A percentile compares a stretch with the other conserved stretches of the same genome.
phyloP scores from a whole-genome alignment of 176 grass and related monocot genomes.

The Poa pratensis region DNA sequence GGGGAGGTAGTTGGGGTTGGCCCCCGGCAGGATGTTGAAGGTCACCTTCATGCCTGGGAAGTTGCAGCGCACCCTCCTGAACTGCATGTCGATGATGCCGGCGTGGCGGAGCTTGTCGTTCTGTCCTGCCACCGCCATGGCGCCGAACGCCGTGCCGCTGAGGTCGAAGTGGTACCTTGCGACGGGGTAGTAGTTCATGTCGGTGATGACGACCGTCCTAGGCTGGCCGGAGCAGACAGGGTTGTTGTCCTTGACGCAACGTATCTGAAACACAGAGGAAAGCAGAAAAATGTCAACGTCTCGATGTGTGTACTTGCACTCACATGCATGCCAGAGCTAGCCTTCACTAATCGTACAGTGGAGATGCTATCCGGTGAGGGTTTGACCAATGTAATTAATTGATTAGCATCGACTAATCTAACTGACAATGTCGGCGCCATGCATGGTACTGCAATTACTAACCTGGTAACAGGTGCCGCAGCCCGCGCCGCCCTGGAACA shows the following conservation, averaged over 20 bases:
- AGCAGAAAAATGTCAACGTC: constrained; percentile 17
- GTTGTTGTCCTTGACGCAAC: background rate
- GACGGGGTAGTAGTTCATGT: constrained; percentile 69
- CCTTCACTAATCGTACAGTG: background rate
- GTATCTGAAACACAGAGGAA: constrained; percentile 6
- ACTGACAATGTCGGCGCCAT: background rate
- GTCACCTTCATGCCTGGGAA: constrained; percentile 8
- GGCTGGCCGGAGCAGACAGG: constrained; percentile 68
- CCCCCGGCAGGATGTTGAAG: constrained; percentile 3
- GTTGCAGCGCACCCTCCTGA: constrained; percentile 46
- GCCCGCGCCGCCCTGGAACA: constrained; percentile 51
- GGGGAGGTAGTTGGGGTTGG: constrained; percentile 15
- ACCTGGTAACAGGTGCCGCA: constrained; percentile 59
- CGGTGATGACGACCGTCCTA: constrained; percentile 59
- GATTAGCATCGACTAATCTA: background rate
- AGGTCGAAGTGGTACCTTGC: constrained; percentile 68
- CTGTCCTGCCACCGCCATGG: constrained; percentile 51
- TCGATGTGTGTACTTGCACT: background rate
- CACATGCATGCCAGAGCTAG: background rate
- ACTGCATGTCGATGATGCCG: constrained; percentile 68
- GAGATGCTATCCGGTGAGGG: background rate
- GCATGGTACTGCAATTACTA: background rate
- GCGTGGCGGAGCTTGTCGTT: constrained; percentile 60
- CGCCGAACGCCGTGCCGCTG: constrained; percentile 67
- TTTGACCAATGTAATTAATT: constrained; percentile 20